phyloP scores from a whole-genome alignment of 2,329 filamentous ascomycete genomes.

The Aspergillus latus region DNA sequence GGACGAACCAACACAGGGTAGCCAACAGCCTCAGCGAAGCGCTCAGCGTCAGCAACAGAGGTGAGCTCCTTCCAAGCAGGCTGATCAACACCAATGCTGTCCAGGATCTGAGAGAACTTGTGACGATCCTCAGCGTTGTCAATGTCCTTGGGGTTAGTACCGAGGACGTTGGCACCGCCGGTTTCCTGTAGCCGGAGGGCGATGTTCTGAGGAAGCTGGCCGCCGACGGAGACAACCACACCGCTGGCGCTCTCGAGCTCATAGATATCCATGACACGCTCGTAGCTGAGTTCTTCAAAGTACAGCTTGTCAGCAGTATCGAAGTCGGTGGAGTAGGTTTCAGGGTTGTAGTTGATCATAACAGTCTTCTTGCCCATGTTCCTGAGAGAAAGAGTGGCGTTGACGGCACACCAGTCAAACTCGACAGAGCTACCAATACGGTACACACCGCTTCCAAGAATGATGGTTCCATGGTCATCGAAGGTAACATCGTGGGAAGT shows the following conservation, averaged over 20 bases:
- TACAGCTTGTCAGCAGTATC: slow-evolving; percentile 90
- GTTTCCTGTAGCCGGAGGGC: slow-evolving; percentile 89
- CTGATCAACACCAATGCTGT: slow-evolving; percentile 95
- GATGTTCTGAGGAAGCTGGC: slow-evolving; percentile 96
- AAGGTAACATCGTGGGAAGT: slow-evolving; percentile 91
- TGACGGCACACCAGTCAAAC: slow-evolving; percentile 98
- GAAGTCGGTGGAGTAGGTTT: slow-evolving; percentile 80
- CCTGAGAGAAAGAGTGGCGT: slow-evolving; percentile 77
- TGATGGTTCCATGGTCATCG: slow-evolving; percentile 83
- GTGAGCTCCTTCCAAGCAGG: slow-evolving; percentile 97
- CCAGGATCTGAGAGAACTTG: slow-evolving; percentile 96
- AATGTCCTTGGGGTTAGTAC: slow-evolving; percentile 89
- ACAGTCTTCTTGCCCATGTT: slow-evolving; percentile 94
- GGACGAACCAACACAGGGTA: slow-evolving; percentile 96
- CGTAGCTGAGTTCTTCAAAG: slow-evolving; percentile 95
- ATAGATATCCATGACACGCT: slow-evolving; percentile 98
- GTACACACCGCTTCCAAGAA: slow-evolving; percentile 94
- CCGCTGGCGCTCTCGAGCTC: slow-evolving; percentile 82
- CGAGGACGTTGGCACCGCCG: slow-evolving; percentile 85
- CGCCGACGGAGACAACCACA: slow-evolving; percentile 93
- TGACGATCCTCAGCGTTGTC: slow-evolving; percentile 98
- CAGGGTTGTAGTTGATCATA: slow-evolving; percentile 93
- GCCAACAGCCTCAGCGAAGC: slow-evolving; percentile 78
- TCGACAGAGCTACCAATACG: slow-evolving; percentile 96
- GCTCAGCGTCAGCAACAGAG: slow-evolving; percentile 81